These are phyloP conservation scores for Scorias spongiosa DNA, from an alignment of 2,329 filamentous ascomycete species.

Conservation along the genomic window DNA sequence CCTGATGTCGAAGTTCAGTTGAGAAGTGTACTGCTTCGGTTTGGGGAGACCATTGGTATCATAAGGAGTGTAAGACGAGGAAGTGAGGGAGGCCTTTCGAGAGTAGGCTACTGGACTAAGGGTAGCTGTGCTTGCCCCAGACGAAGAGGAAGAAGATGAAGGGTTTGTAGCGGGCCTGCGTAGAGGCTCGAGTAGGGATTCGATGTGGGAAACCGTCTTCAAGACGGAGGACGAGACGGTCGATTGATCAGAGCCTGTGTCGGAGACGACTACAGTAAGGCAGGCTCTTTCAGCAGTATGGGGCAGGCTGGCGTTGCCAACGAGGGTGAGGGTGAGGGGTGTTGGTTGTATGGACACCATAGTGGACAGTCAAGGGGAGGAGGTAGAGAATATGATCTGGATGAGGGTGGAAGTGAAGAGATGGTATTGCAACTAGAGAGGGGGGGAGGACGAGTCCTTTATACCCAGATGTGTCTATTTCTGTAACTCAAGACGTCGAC, in stretches of 20 bases:
- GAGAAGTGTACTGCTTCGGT: constrained; percentile 5
- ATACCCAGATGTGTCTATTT: too few relatives aligned
- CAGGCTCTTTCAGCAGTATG: constrained; percentile 10
- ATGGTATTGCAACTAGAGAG: too few relatives aligned
- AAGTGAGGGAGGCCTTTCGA: constrained; percentile 10
- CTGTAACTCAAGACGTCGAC: too few relatives aligned
- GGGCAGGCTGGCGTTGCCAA: constrained; percentile 8
- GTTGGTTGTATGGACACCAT: not conserved
- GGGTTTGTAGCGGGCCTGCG: constrained; percentile 1
- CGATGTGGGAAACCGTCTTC: constrained; percentile 9
- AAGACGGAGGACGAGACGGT: constrained; percentile 10
- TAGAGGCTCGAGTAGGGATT: constrained; percentile 6
- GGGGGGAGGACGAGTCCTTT: too few relatives aligned
- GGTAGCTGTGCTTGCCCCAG: constrained; percentile 5
- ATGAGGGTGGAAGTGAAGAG: too few relatives aligned
- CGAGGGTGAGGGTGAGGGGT: constrained; percentile 8
- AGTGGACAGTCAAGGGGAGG: too few relatives aligned
- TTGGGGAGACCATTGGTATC: constrained; percentile 3
- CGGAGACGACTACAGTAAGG: constrained; percentile 10
- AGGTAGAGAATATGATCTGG: too few relatives aligned
- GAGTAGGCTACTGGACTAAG: constrained; percentile 10
- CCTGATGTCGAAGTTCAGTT: constrained; percentile 11
- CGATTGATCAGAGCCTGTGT: constrained; percentile 8
- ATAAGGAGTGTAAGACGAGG: constrained; percentile 6
- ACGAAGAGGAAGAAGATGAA: not conserved